Base-by-base conservation (phyloP, 106 monocot genomes). In the Iris macrosiphon region DNA sequence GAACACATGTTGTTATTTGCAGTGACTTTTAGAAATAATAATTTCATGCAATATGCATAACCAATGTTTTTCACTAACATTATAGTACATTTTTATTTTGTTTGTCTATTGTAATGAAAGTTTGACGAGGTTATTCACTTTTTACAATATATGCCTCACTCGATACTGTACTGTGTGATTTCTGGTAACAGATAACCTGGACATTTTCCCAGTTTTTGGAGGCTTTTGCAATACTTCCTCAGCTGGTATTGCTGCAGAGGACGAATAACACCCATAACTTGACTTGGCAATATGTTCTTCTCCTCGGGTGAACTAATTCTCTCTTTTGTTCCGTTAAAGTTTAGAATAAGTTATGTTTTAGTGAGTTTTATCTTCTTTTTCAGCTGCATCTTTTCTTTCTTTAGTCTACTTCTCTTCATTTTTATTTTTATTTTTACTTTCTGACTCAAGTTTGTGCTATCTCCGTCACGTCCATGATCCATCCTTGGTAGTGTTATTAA, bases 211-310 rank as follows among this genome's bases (percentile, higher is more conserved):
- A 89, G 39, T 95, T 71, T 51, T 70, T 89, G 68, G 89, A 95
- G 62, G 85, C 89, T 41, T 79, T 95, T 69, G 89, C 94, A 17
- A 95, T 95, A 71, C 81, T 95, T 55, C 95, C 89, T 40, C 95
- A 95, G 61, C 76, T 89, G 20, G 76, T 89, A 5, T 69, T 95
- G 61, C 57, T 95, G 55, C 95, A n/a, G n/a, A 81, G 89, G 56
- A 95, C 85, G 17, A 79, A 67, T 46, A n/a, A n/a, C 55, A 74
- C 85, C 63, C 89, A 95, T 64, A 95, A 95, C 55, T 65, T 95
- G 59, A 95, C 95, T 25, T 81, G 81, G 39, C 82, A 95, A 77
- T 95, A 95, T 71, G 81, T 95, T 49, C 85, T 95, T 54, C 67
- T 89, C 60, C 76, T 95, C 19, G 95, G 95, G 95, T 95, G 53